Percentiles rank a stretch among this genome's conserved stretches.
phyloP scores from a whole-genome alignment of 2,329 filamentous ascomycete species.

The Colletotrichum melonis region DNA sequence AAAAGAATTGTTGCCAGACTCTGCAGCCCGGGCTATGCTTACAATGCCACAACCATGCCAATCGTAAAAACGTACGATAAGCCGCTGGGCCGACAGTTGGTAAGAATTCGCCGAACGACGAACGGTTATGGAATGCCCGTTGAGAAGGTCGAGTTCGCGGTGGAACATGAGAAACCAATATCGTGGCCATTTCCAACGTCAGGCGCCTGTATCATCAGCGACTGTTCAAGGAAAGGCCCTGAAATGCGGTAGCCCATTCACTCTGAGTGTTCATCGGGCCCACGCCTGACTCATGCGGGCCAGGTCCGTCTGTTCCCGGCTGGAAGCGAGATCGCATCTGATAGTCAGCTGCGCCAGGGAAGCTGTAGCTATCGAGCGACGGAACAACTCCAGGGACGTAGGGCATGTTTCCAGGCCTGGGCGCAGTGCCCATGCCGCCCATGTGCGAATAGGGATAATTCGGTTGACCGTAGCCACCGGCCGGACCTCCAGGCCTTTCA shows the following conservation, averaged over 20 bases:
- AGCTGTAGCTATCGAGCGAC: slow-evolving; percentile 57
- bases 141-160: neutral
- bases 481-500: slow-evolving; percentile 52
- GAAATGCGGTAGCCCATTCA: slow-evolving; percentile 74
- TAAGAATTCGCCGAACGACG: slow-evolving; percentile 1
- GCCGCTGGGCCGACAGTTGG: slow-evolving; percentile 3
- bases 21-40: slow-evolving; percentile 25
- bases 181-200: neutral
- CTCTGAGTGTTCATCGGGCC: slow-evolving; percentile 47
- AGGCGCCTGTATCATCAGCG: slow-evolving; percentile 49
- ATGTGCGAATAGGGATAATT: slow-evolving; percentile 48
- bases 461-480: slow-evolving; percentile 50
- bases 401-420: slow-evolving; percentile 48
- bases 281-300: slow-evolving; percentile 43
- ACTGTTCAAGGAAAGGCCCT: slow-evolving; percentile 78
- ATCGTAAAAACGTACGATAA: slow-evolving; percentile 18
- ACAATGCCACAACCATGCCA: slow-evolving; percentile 15
- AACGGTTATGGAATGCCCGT: neutral
- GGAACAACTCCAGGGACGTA: slow-evolving; percentile 54
- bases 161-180: neutral
- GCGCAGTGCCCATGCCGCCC: slow-evolving; percentile 40
- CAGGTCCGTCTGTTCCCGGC: slow-evolving; percentile 48
- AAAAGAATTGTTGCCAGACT: slow-evolving; percentile 5
- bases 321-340: slow-evolving; percentile 61
- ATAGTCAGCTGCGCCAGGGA: slow-evolving; percentile 57